Percentiles rank a stretch among this genome's conserved stretches.
Conservation (phyloP, 164 flowering plant species). For the Piper betle region DNA sequence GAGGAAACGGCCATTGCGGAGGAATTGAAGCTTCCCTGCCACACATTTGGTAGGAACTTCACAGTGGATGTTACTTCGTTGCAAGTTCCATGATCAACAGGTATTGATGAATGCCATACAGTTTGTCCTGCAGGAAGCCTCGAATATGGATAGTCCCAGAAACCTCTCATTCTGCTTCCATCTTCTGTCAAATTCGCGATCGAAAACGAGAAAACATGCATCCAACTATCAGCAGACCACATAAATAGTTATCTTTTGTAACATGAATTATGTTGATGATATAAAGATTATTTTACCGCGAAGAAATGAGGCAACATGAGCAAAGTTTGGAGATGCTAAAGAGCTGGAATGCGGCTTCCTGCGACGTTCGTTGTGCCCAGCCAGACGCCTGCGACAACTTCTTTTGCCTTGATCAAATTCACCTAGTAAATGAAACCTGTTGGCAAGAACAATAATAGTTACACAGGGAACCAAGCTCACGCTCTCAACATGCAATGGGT, state of each 20-base stretch:
- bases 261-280: neutral
- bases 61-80: slow-evolving; percentile 19
- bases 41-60: slow-evolving; percentile 26
- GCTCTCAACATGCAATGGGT: neutral
- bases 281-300: slow-evolving; percentile 34
- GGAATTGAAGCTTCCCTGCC: slow-evolving; percentile 35
- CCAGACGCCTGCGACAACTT: slow-evolving; percentile 89
- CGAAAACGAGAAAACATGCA: slow-evolving; percentile 1
- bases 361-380: slow-evolving; percentile 94
- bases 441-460: neutral
- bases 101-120: slow-evolving; percentile 32
- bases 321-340: slow-evolving; percentile 38
- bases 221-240: neutral
- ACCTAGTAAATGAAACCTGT: slow-evolving; percentile 82
- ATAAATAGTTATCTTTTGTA: no score
- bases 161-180: slow-evolving; percentile 41
- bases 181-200: slow-evolving; percentile 31
- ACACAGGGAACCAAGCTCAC: neutral
- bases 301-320: slow-evolving; percentile 40
- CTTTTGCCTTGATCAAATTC: slow-evolving; percentile 96
- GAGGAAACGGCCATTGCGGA: slow-evolving; percentile 25
- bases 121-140: slow-evolving; percentile 23
- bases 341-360: slow-evolving; percentile 90
- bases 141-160: slow-evolving; percentile 57
- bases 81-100: slow-evolving; percentile 23